These are phyloP conservation scores for Sugiyamaella japonica DNA, from an alignment of 1,139 yeast species.

Conservation along the genomic window DNA sequence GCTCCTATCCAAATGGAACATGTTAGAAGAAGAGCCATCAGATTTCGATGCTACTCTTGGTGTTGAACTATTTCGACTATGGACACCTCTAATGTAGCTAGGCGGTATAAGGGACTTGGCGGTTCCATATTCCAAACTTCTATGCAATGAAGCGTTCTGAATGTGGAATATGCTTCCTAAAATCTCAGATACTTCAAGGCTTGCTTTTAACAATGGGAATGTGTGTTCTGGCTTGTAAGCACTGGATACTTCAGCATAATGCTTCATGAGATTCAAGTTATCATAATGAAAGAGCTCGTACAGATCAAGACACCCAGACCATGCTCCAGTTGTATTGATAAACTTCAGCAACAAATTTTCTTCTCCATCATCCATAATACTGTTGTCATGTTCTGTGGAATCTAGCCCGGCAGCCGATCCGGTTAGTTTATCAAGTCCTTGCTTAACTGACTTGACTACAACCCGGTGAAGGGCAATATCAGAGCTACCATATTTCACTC, in stretches of 20 bases:
- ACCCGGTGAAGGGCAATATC: constrained; percentile 20
- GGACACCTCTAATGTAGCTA: constrained; percentile 22
- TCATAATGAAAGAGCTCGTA: constrained; percentile 35
- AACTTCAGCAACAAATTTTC: constrained; percentile 27
- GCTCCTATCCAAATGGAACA: neutral
- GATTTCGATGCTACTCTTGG: neutral
- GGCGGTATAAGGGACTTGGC: constrained; percentile 32
- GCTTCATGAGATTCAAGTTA: constrained; percentile 32
- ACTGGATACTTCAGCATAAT: constrained; percentile 36
- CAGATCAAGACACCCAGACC: constrained; percentile 39
- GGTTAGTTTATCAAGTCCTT: constrained; percentile 29
- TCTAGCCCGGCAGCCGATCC: constrained; percentile 25
- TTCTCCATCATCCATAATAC: constrained; percentile 28
- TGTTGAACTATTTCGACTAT: neutral
- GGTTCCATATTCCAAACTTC: constrained; percentile 23
- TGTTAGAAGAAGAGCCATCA: neutral
- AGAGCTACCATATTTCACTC: constrained; percentile 23
- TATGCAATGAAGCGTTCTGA: constrained; percentile 9
- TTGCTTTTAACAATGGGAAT: constrained; percentile 43
- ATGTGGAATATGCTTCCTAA: constrained; percentile 42
- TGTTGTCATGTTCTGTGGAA: neutral
- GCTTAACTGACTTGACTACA: constrained; percentile 22
- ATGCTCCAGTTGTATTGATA: constrained; percentile 30
- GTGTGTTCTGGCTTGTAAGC: constrained; percentile 31
- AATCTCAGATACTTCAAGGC: constrained; percentile 37